These are phyloP conservation scores for Pochonia chlamydosporia DNA, from an alignment of 2,329 filamentous ascomycete genomes.

Conservation along the genomic window DNA sequence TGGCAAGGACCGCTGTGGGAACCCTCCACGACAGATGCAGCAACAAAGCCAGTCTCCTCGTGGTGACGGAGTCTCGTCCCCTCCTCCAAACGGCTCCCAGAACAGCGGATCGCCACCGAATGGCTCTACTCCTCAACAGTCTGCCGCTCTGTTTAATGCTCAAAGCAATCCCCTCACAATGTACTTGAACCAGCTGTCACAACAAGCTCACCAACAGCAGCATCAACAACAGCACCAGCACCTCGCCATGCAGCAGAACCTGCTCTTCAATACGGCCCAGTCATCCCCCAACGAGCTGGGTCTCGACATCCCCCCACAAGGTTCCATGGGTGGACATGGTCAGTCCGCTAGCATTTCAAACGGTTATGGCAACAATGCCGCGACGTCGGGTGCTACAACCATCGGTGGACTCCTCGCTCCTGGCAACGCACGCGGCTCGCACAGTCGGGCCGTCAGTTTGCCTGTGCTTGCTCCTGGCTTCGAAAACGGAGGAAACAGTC, in stretches of 20 bases:
- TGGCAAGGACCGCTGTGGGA: constrained; percentile 96
- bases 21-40: constrained; percentile 80
- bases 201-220: constrained; percentile 67
- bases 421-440: constrained; percentile 53
- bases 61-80: constrained; percentile 53
- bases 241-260: constrained; percentile 69
- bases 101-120: constrained; percentile 52
- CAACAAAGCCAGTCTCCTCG: constrained; percentile 59
- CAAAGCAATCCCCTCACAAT: constrained; percentile 86
- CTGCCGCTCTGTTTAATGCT: constrained; percentile 71
- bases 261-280: constrained; percentile 70
- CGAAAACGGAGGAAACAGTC: constrained; percentile 52
- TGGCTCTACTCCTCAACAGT: constrained; percentile 52
- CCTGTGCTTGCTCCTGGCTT: constrained; percentile 64
- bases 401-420: constrained; percentile 75
- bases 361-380: constrained; percentile 49
- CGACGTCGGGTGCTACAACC: constrained; percentile 56
- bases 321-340: constrained; percentile 55
- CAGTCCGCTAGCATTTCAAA: constrained; percentile 62
- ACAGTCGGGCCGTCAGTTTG: constrained; percentile 82
- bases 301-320: constrained; percentile 55
- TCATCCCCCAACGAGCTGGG: constrained; percentile 51
- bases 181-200: constrained; percentile 80
- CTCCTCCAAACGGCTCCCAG: constrained; percentile 54
- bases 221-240: constrained; percentile 69